Base-by-base conservation (phyloP, 139 green algal species). In the Chlamydomonas asymmetrica region DNA sequence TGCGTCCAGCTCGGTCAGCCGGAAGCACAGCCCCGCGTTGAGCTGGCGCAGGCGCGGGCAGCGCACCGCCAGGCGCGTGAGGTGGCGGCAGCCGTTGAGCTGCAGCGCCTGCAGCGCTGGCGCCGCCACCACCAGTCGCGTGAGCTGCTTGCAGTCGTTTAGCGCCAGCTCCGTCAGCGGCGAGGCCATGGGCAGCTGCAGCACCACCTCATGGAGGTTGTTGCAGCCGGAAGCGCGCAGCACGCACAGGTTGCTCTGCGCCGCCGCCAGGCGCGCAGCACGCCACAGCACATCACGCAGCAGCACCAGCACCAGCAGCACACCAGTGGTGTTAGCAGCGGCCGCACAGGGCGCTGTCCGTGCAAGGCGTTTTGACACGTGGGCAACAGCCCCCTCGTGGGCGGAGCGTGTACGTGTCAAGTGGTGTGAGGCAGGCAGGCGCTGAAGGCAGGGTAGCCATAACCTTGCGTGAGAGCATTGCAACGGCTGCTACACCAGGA, bases 131-230 rank as follows among this genome's bases (percentile, higher is more conserved):
- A 59, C 54, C 38, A 85, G 73, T 67, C 78, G 78, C 40, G 61
- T 63, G 27, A 85, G 73, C 35, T 50, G 39, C 79, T 78, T 85
- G 74, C 74, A 85, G 74, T 77, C 74, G 34, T 65, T 79, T 29
- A 85, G 80, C 43, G 75, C 66, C 73, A 85, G 73, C 63, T 85
- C 80, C 6, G 74, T 79, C 23, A 85, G 80, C 1, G 80, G 80
- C 39, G 68, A 77, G 56, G 64, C 72, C 27, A 74, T 52, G 29
- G 80, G 73, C 67, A 85, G 80, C 54, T 81, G 80, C 65, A 85
- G 71, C 50, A 79, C 63, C 25, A 85, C 80, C 69, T 85, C 80
- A 57, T 80, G 69, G 63, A 85, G 80, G 80, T 81, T 85, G 39
- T 76, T n/a, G 70, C 80, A 85, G 23, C 68, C 63, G 5, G 69